Conservation (phyloP, 2,329 filamentous ascomycete species). For the Diaporthe amygdali region DNA sequence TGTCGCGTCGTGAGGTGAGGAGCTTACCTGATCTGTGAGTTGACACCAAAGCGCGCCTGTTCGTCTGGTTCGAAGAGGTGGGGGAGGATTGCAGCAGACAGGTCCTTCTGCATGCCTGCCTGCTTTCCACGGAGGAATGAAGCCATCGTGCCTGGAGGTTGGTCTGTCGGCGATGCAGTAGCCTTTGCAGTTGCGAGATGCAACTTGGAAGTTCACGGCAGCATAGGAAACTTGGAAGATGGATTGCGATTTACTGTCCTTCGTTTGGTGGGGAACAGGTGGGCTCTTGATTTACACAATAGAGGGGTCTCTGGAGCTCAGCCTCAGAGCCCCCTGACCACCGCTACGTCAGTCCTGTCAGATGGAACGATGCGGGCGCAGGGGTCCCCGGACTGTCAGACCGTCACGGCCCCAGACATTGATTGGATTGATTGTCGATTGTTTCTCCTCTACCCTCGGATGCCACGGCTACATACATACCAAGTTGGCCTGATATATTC, state of each 20-base stretch:
- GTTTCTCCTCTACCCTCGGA: background rate
- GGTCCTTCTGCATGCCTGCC: conserved; percentile 87
- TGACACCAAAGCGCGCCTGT: conserved; percentile 82
- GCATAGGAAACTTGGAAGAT: background rate
- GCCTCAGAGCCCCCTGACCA: background rate
- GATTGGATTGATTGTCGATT: background rate
- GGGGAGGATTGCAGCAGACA: conserved; percentile 80
- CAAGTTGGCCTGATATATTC: too few species aligned
- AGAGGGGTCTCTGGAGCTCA: background rate
- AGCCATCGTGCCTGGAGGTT: conserved; percentile 65
- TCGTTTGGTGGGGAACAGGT: background rate
- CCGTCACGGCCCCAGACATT: background rate
- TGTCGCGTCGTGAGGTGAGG: background rate
- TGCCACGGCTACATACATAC: too few species aligned
- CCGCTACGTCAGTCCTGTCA: conserved; percentile 9
- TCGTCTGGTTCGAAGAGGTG: conserved; percentile 85
- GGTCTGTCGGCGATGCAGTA: background rate
- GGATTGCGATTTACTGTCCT: background rate
- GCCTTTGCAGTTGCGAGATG: background rate
- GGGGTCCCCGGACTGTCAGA: background rate
- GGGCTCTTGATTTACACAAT: background rate
- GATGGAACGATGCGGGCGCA: background rate
- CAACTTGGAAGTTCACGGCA: background rate
- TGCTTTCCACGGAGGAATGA: conserved; percentile 92
- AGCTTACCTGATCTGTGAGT: conserved; percentile 70